These are phyloP conservation scores for Hypoxylon intermedium DNA, from an alignment of 495 filamentous ascomycete genomes.

Conservation along the genomic window DNA sequence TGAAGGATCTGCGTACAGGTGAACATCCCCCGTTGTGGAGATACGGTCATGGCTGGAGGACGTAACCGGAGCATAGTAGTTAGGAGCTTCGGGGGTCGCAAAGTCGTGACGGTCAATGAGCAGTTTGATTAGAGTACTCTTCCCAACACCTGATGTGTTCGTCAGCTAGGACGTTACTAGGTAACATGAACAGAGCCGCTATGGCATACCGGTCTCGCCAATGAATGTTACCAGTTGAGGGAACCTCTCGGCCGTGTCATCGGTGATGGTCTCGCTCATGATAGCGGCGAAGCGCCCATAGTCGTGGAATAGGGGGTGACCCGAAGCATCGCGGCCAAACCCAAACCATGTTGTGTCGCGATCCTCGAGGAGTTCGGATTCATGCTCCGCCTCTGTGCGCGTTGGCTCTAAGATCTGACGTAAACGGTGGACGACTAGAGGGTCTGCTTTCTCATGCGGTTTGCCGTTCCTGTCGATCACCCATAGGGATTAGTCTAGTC, in stretches of 20 bases:
- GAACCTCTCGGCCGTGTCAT: slow-evolving; percentile 42
- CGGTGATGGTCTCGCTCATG: slow-evolving; percentile 45
- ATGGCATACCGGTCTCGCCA: slow-evolving; percentile 52
- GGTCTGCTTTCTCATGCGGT: slow-evolving; percentile 45
- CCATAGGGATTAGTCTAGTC: slow-evolving; percentile 38
- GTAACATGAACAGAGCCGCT: slow-evolving; percentile 22
- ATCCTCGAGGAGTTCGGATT: slow-evolving; percentile 45
- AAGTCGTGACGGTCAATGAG: slow-evolving; percentile 51
- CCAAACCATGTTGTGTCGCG: slow-evolving; percentile 60
- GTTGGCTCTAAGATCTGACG: slow-evolving; percentile 42
- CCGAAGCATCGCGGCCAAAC: slow-evolving; percentile 43
- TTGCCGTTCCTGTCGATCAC: slow-evolving; percentile 46
- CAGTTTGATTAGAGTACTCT: slow-evolving; percentile 64
- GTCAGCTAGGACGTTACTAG: slow-evolving; percentile 39
- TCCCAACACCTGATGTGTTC: slow-evolving; percentile 55
- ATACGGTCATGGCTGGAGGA: slow-evolving; percentile 50
- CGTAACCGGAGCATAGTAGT: slow-evolving; percentile 45
- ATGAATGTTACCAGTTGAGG: slow-evolving; percentile 59
- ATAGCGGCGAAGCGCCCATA: slow-evolving; percentile 50
- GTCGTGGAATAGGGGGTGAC: slow-evolving; percentile 47
- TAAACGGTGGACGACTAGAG: slow-evolving; percentile 37
- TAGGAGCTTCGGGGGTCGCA: slow-evolving; percentile 16
- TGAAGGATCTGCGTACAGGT: slow-evolving; percentile 67
- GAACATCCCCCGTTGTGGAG: slow-evolving; percentile 69
- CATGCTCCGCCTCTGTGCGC: slow-evolving; percentile 39